Evolutionary conservation across 441 rosid genomes (phyloP).

Genomic region (Erysimum pusillum): DNA sequence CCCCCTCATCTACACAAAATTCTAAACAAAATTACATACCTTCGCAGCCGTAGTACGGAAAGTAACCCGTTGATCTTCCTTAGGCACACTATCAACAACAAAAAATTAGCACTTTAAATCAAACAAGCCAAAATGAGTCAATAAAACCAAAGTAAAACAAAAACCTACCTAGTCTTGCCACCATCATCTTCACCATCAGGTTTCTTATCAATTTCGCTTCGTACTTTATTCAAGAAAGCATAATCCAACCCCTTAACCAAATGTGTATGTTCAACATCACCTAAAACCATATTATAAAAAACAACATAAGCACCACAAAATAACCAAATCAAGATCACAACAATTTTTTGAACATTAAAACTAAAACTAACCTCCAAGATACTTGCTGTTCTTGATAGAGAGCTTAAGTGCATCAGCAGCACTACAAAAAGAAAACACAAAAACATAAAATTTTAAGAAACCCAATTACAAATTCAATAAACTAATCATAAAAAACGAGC

Average conservation of each 20-base stretch:
- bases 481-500: neutral
- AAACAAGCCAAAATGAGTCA: neutral
- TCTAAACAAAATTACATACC: slow-evolving; percentile 48
- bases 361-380: slow-evolving; percentile 85
- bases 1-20: neutral
- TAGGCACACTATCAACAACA: slow-evolving; percentile 55
- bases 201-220: slow-evolving; percentile 94
- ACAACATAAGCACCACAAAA: slow-evolving; percentile 1
- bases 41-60: slow-evolving; percentile 89
- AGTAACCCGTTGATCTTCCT: slow-evolving; percentile 80
- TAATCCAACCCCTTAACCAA: slow-evolving; percentile 97
- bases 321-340: neutral
- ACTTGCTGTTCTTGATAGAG: slow-evolving; percentile 97
- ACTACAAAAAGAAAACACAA: slow-evolving; percentile 38
- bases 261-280: slow-evolving; percentile 98
- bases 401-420: slow-evolving; percentile 84
- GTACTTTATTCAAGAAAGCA: slow-evolving; percentile 87
- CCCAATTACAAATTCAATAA: neutral
- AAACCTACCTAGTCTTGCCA: slow-evolving; percentile 68
- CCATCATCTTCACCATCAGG: slow-evolving; percentile 78
- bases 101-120: slow-evolving; percentile 2
- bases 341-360: neutral
- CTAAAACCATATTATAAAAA: slow-evolving; percentile 43
- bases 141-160: neutral
- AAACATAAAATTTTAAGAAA: slow-evolving; percentile 12